Conservation (phyloP, 441 rosid species). For the Pelargonium fulgidum region DNA sequence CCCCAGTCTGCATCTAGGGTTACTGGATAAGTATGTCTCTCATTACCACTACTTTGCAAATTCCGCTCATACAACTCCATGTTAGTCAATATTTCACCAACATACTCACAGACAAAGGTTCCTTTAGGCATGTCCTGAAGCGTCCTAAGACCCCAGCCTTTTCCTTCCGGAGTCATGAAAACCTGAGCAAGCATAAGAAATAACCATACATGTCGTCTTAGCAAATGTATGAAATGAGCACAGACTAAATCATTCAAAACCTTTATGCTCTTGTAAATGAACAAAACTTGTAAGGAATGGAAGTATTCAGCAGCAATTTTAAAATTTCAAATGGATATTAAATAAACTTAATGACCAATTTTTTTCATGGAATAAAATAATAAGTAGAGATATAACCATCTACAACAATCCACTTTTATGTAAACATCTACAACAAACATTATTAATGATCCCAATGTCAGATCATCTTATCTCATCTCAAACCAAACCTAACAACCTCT, state of each 20-base stretch:
- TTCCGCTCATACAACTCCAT: constrained; percentile 62
- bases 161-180: constrained; percentile 49
- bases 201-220: neutral
- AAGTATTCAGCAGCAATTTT: neutral
- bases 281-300: neutral
- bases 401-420: neutral
- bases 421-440: neutral
- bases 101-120: constrained; percentile 74
- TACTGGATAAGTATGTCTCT: constrained; percentile 82
- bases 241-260: neutral
- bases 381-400: neutral
- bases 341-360: neutral
- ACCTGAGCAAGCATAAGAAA: constrained; percentile 43
- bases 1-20: constrained; percentile 98
- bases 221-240: constrained; percentile 1
- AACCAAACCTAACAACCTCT: neutral
- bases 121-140: constrained; percentile 74
- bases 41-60: constrained; percentile 34
- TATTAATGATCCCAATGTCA: neutral
- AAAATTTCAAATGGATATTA: neutral
- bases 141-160: constrained; percentile 90
- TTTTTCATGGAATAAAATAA: neutral
- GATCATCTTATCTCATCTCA: neutral
- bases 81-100: constrained; percentile 82
- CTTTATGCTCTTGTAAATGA: neutral